Conservation (phyloP, 371 early-diverging fungal genomes). For the Lichtheimia hyalospora region DNA sequence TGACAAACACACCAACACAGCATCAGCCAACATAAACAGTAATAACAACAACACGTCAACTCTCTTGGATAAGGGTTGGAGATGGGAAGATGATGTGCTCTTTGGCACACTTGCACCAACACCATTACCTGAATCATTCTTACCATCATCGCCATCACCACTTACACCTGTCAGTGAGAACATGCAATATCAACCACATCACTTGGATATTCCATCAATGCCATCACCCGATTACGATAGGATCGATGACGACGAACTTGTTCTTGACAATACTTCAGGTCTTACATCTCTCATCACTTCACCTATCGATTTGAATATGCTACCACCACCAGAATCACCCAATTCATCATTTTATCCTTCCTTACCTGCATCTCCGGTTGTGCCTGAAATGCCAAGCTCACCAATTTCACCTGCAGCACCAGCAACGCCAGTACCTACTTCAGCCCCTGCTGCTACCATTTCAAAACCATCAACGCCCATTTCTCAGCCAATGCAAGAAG, state of each 20-base stretch:
- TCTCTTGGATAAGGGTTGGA: slow-evolving; percentile 8
- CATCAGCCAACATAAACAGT: background rate
- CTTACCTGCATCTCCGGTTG: background rate
- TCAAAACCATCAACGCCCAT: background rate
- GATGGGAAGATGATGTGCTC: slow-evolving; percentile 20
- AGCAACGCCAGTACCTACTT: background rate
- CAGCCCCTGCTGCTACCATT: background rate
- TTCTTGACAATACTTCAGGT: slow-evolving; percentile 2
- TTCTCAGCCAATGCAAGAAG: background rate
- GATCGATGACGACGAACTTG: background rate
- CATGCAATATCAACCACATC: background rate
- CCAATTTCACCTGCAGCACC: background rate
- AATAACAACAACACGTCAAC: background rate
- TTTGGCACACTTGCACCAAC: background rate
- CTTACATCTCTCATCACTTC: slow-evolving; percentile 9
- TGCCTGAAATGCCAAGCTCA: background rate
- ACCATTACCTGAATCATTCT: too few species aligned
- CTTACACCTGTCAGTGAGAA: too few species aligned
- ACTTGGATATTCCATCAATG: background rate
- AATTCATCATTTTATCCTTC: background rate
- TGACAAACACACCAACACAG: background rate
- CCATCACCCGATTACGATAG: background rate
- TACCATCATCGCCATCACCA: too few species aligned
- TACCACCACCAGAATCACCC: background rate
- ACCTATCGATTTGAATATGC: background rate